A percentile compares a stretch with the other conserved stretches of the same genome.
Conservation (phyloP, 2,329 filamentous ascomycete species). For the Drechmeria coniospora region DNA sequence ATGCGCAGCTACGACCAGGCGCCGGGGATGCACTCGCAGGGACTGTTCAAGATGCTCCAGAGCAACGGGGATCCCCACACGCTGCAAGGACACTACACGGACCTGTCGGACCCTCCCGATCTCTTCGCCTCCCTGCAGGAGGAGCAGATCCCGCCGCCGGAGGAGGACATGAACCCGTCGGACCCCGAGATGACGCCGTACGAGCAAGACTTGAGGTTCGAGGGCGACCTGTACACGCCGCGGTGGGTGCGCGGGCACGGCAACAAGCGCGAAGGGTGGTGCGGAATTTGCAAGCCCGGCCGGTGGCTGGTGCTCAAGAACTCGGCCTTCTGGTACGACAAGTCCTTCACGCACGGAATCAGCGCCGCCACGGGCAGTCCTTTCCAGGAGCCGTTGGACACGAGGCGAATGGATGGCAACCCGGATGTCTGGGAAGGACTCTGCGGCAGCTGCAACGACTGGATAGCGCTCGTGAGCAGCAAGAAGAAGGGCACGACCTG, state of each 20-base stretch:
- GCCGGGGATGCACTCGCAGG: conserved; percentile 51
- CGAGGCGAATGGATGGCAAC: conserved; percentile 62
- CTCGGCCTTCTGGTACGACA: conserved; percentile 87
- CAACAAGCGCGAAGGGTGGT: conserved; percentile 82
- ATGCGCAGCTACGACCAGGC: conserved; percentile 41
- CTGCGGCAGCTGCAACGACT: conserved; percentile 64
- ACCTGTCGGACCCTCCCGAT: conserved; percentile 61
- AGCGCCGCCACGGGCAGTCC: conserved; percentile 65
- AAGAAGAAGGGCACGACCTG: conserved; percentile 90
- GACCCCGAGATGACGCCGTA: conserved; percentile 63
- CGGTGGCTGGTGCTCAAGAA: conserved; percentile 82
- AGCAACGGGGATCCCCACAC: conserved; percentile 58
- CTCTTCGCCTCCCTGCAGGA: conserved; percentile 61
- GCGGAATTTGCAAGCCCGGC: conserved; percentile 73
- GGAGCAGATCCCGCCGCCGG: conserved; percentile 57
- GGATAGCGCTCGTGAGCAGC: conserved; percentile 67
- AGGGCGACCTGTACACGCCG: conserved; percentile 70
- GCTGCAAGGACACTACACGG: conserved; percentile 54
- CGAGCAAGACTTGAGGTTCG: conserved; percentile 65
- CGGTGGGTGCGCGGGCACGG: conserved; percentile 74
- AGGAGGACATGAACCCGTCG: conserved; percentile 66
- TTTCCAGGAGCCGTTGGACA: conserved; percentile 64
- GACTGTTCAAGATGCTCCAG: conserved; percentile 57
- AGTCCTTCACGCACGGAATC: conserved; percentile 78
- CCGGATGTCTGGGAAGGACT: conserved; percentile 70